Percentiles rank a stretch among this genome's conserved stretches.
Evolutionary conservation across 352 stramenopile genomes (phyloP).

Genomic region (Phytophthora palmivora): DNA sequence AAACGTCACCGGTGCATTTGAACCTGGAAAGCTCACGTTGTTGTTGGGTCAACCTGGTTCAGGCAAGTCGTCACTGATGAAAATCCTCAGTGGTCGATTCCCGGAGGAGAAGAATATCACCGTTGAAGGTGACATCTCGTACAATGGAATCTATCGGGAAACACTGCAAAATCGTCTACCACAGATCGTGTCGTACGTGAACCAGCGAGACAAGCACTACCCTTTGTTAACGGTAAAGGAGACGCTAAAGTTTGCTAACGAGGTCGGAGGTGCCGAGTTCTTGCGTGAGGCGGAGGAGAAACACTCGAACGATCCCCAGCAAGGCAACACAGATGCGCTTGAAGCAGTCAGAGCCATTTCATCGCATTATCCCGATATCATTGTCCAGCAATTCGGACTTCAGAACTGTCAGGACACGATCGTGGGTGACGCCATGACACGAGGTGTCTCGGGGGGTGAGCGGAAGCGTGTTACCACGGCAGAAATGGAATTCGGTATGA

Average conservation of each 20-base stretch:
- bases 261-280: slow-evolving; percentile 18
- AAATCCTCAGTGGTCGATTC: slow-evolving; percentile 31
- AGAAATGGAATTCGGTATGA: slow-evolving; percentile 80
- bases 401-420: slow-evolving; percentile 37
- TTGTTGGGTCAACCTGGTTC: slow-evolving; percentile 25
- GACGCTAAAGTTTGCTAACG: slow-evolving; percentile 22
- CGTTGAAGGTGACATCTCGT: slow-evolving; percentile 24
- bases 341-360: slow-evolving; percentile 23
- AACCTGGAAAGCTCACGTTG: slow-evolving; percentile 25
- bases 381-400: slow-evolving; percentile 37
- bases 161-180: slow-evolving; percentile 15
- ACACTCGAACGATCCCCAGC: not conserved
- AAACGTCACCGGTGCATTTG: slow-evolving; percentile 22
- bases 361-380: slow-evolving; percentile 42
- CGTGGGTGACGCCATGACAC: slow-evolving; percentile 58
- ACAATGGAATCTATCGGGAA: slow-evolving; percentile 9
- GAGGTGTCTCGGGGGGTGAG: slow-evolving; percentile 81
- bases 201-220: too few relatives aligned
- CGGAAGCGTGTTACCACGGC: slow-evolving; percentile 54
- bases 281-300: slow-evolving; percentile 26
- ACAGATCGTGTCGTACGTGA: slow-evolving; percentile 30
- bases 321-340: slow-evolving; percentile 10
- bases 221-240: too few relatives aligned
- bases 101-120: slow-evolving; percentile 35
- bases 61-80: slow-evolving; percentile 24